These are phyloP conservation scores for Verbascum thapsus DNA, from an alignment of 257 asterid species.

Conservation along the genomic window DNA sequence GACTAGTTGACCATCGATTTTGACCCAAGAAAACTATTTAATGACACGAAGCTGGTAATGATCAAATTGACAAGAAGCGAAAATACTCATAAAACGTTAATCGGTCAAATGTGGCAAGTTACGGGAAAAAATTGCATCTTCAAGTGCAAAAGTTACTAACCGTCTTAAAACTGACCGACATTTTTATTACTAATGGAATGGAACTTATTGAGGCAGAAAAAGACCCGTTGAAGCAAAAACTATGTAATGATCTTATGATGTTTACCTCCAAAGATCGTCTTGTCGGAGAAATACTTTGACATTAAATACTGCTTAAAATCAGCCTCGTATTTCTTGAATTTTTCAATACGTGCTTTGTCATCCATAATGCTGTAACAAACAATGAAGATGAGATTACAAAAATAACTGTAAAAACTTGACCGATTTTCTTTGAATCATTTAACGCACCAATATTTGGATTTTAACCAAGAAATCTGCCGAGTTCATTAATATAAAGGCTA, in stretches of 20 bases:
- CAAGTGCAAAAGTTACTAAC: no score
- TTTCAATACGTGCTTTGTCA: constrained; percentile 46
- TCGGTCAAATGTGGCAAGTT: background rate
- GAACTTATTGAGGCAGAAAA: background rate
- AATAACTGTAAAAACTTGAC: constrained; percentile 1
- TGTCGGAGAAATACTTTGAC: constrained; percentile 86
- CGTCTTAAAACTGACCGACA: no score
- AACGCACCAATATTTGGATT: background rate
- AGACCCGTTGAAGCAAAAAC: background rate
- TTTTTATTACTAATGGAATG: background rate
- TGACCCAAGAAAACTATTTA: no score
- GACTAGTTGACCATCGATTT: no score
- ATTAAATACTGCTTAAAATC: constrained; percentile 57
- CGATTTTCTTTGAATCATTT: background rate
- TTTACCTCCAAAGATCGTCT: constrained; percentile 83
- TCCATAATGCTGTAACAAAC: constrained; percentile 38
- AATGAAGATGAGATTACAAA: constrained; percentile 3
- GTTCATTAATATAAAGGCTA: background rate
- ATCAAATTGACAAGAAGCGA: background rate
- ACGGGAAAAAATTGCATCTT: no score
- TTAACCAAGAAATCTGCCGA: background rate
- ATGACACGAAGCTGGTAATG: no score
- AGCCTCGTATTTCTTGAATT: constrained; percentile 62
- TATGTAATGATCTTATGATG: no score
- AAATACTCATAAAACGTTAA: background rate